Percentiles rank a stretch among this genome's conserved stretches.
phyloP scores from a whole-genome alignment of 106 monocot genomes.

The Triglochin maritima region DNA sequence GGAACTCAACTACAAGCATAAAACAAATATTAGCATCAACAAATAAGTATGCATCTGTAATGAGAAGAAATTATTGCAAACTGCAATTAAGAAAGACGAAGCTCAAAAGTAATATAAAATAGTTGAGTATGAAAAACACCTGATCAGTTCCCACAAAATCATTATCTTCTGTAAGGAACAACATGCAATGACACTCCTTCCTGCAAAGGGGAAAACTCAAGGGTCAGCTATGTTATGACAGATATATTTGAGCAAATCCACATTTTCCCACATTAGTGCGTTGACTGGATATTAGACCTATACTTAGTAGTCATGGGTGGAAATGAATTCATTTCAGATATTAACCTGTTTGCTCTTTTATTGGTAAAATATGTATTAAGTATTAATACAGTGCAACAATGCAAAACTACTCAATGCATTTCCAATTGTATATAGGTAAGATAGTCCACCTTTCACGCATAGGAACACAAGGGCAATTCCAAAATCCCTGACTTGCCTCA shows the following conservation, averaged over 20 bases:
- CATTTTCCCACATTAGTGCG: not conserved
- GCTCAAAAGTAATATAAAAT: not conserved
- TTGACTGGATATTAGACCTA: too few species aligned
- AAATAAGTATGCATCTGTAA: not conserved
- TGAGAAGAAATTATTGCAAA: not conserved
- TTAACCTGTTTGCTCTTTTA: too few species aligned
- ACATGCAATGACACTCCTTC: constrained; percentile 99
- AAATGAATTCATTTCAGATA: too few species aligned
- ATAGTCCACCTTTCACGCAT: constrained; percentile 84
- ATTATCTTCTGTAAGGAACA: constrained; percentile 94
- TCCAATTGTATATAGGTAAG: not conserved
- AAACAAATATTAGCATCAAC: not conserved
- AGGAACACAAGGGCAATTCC: constrained; percentile 99
- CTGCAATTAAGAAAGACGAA: not conserved
- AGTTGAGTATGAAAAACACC: constrained; percentile 20
- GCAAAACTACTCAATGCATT: too few species aligned
- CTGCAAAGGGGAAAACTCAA: constrained; percentile 35
- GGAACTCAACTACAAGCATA: not conserved
- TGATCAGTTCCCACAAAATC: constrained; percentile 93
- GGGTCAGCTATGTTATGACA: not conserved
- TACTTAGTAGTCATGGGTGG: too few species aligned
- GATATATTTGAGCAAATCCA: not conserved
- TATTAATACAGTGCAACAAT: too few species aligned
- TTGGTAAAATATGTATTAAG: too few species aligned
- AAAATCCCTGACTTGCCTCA: constrained; percentile 89